phyloP scores from a whole-genome alignment of 176 grass and related monocot species.

The Avena insularis region DNA sequence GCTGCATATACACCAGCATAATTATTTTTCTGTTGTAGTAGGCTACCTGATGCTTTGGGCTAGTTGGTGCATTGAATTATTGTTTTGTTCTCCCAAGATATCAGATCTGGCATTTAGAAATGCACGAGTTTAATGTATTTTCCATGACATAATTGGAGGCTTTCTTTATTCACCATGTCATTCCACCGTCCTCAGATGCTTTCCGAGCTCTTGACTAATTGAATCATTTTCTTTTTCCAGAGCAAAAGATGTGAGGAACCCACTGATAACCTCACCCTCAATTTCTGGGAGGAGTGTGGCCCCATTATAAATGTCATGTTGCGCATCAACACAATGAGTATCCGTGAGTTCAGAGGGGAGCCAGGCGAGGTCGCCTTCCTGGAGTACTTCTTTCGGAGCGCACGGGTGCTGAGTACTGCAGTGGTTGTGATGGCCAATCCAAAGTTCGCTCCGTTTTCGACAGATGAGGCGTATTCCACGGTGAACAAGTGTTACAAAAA shows the following conservation, averaged over 20 bases:
- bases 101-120: background rate
- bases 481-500: background rate
- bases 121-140: background rate
- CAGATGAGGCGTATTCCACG: background rate
- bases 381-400: background rate
- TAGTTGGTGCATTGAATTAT: background rate
- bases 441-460: background rate
- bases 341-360: slow-evolving; percentile 14
- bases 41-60: background rate
- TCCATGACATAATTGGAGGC: background rate
- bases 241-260: background rate
- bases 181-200: background rate
- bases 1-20: background rate
- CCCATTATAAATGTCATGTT: background rate
- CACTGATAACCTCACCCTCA: background rate
- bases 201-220: background rate
- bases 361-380: background rate
- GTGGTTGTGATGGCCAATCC: background rate
- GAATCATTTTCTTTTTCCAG: background rate
- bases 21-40: background rate
- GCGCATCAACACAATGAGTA: background rate
- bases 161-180: background rate
- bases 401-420: background rate
- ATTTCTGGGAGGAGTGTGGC: background rate
- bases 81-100: background rate